Conservation (phyloP, 768 basidiomycete species). For the Suillus tomentosus region DNA sequence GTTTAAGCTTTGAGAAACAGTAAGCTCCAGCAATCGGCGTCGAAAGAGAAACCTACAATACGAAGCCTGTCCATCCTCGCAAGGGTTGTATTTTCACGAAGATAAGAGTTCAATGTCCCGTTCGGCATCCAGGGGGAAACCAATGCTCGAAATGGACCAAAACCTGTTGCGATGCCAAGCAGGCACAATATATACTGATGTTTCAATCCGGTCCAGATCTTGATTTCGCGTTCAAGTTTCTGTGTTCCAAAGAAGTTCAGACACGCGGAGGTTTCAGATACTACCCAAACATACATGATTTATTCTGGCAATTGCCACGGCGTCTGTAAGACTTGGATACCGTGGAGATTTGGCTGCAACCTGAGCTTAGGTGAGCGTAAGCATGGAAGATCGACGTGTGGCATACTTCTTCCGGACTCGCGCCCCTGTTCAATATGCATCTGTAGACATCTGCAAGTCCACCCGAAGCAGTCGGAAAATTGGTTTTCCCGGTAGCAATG, state of each 20-base stretch:
- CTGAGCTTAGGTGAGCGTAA: constrained; percentile 1
- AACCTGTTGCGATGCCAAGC: constrained; percentile 21
- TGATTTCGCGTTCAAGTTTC: constrained; percentile 26
- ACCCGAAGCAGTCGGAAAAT: constrained; percentile 22
- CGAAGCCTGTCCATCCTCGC: constrained; percentile 11
- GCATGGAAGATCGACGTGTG: neutral
- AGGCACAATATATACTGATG: constrained; percentile 25
- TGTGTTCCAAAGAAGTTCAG: constrained; percentile 11
- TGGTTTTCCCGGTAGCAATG: neutral
- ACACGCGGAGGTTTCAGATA: neutral
- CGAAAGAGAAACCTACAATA: constrained; percentile 16
- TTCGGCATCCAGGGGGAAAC: constrained; percentile 45
- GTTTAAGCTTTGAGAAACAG: constrained; percentile 23
- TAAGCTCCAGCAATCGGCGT: neutral
- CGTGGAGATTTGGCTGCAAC: constrained; percentile 12
- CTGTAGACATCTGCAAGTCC: constrained; percentile 50
- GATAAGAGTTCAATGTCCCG: constrained; percentile 34
- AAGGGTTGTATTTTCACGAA: constrained; percentile 14
- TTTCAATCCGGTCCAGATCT: constrained; percentile 22
- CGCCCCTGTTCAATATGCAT: constrained; percentile 18
- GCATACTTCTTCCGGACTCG: neutral
- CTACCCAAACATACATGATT: neutral
- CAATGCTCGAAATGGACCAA: constrained; percentile 26
- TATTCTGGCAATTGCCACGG: neutral
- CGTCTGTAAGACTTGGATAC: neutral